A percentile compares a stretch with the other conserved stretches of the same genome.
These are phyloP conservation scores for Scleromitrula shiraiana DNA, from an alignment of 2,329 filamentous ascomycete genomes.

Conservation along the genomic window DNA sequence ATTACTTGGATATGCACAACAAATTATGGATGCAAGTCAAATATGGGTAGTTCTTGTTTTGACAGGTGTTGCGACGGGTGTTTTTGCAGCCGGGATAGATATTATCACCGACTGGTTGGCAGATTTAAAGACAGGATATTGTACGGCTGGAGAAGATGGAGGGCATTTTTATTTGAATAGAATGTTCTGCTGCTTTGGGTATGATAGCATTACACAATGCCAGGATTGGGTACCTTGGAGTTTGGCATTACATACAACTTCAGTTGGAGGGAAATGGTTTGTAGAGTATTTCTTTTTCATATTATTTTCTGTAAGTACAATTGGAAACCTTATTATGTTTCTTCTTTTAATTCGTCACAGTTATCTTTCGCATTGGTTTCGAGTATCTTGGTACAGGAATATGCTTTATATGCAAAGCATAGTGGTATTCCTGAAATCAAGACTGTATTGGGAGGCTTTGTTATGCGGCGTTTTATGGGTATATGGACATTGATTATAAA, in stretches of 20 bases:
- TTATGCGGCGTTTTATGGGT: slow-evolving; percentile 81
- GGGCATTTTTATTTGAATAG: slow-evolving; percentile 88
- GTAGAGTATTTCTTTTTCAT: slow-evolving; percentile 85
- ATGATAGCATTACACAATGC: slow-evolving; percentile 76
- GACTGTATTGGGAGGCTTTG: slow-evolving; percentile 86
- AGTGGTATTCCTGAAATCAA: slow-evolving; percentile 98
- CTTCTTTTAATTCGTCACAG: slow-evolving; percentile 33
- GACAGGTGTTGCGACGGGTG: slow-evolving; percentile 75
- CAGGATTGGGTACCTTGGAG: slow-evolving; percentile 84
- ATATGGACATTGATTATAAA: slow-evolving; percentile 85
- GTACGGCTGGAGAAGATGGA: slow-evolving; percentile 66
- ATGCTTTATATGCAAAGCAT: slow-evolving; percentile 82
- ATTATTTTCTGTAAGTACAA: slow-evolving; percentile 61
- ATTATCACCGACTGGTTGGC: slow-evolving; percentile 88
- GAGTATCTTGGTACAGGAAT: slow-evolving; percentile 72
- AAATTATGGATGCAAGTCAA: slow-evolving; percentile 76
- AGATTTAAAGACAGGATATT: slow-evolving; percentile 86
- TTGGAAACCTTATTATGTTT: neutral
- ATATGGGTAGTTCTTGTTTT: slow-evolving; percentile 85
- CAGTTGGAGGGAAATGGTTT: slow-evolving; percentile 64
- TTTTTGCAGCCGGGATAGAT: slow-evolving; percentile 82
- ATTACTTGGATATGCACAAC: slow-evolving; percentile 62
- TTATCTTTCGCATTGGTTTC: slow-evolving; percentile 71
- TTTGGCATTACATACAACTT: slow-evolving; percentile 58
- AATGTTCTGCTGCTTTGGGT: slow-evolving; percentile 87